Evolutionary conservation across 108 stramenopile species (phyloP).

Genomic region (Cyclotella cryptica): DNA sequence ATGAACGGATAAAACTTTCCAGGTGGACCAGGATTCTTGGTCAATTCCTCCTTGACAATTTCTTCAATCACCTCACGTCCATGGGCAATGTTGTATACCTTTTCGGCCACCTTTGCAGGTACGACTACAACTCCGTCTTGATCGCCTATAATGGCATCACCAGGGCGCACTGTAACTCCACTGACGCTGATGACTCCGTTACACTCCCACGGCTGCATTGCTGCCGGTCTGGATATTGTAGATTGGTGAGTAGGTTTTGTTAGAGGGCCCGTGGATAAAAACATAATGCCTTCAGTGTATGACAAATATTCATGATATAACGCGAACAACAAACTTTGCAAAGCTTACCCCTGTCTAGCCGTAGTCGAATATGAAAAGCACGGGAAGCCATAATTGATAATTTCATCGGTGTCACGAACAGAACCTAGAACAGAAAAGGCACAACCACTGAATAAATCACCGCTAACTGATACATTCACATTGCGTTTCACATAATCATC

Average conservation of each 20-base stretch:
- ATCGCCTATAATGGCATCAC: slow-evolving; percentile 91
- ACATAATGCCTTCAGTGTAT: too few species aligned
- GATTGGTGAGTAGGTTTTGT: slow-evolving; percentile 54
- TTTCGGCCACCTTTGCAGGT: slow-evolving; percentile 90
- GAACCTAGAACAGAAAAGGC: slow-evolving; percentile 25
- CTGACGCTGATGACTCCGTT: slow-evolving; percentile 78
- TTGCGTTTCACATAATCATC: background rate
- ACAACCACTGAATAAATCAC: background rate
- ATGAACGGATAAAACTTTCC: slow-evolving; percentile 94
- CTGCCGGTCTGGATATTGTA: slow-evolving; percentile 55
- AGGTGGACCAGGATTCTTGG: slow-evolving; percentile 89
- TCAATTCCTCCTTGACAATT: slow-evolving; percentile 92
- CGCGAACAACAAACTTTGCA: slow-evolving; percentile 33
- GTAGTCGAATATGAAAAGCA: slow-evolving; percentile 69
- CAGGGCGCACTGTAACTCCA: slow-evolving; percentile 84
- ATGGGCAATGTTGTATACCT: slow-evolving; percentile 88
- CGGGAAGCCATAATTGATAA: slow-evolving; percentile 92
- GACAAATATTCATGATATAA: too few species aligned
- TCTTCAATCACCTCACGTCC: slow-evolving; percentile 91
- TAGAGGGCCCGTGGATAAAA: background rate
- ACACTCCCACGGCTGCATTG: slow-evolving; percentile 94
- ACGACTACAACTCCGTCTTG: slow-evolving; percentile 93
- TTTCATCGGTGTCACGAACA: slow-evolving; percentile 91
- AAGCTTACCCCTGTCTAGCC: slow-evolving; percentile 51
- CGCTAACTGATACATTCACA: too few species aligned